A percentile compares a stretch with the other conserved stretches of the same genome.
Conservation (phyloP, 2,329 filamentous ascomycete species). For the Aureobasidium mangrovei region DNA sequence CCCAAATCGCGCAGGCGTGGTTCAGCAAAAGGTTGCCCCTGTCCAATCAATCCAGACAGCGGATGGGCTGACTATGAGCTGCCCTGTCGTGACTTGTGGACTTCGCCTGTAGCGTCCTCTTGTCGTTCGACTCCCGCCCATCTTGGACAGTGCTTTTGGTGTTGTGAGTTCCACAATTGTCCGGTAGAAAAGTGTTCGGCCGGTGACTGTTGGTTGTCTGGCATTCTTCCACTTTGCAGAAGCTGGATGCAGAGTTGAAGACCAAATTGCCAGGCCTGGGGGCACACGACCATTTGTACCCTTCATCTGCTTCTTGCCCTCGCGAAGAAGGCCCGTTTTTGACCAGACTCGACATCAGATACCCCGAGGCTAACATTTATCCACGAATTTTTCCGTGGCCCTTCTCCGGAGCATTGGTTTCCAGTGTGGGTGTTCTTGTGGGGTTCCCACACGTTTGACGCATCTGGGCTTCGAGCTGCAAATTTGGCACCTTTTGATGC, state of each 20-base stretch:
- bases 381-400: conserved; percentile 11
- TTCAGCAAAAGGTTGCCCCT: conserved; percentile 2
- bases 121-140: not conserved
- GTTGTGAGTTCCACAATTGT: conserved; percentile 2
- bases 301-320: conserved; percentile 4
- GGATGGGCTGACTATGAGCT: conserved; percentile 2
- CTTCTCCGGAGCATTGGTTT: conserved; percentile 9
- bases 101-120: not conserved
- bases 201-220: not conserved
- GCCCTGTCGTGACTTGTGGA: conserved; percentile 6
- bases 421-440: conserved; percentile 11
- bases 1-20: not conserved
- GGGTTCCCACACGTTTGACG: conserved; percentile 7
- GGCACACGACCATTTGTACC: conserved; percentile 12
- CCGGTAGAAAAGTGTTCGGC: not conserved
- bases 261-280: not conserved
- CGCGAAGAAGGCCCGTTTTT: conserved; percentile 14
- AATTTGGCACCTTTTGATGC: not conserved
- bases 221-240: not conserved
- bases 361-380: conserved; percentile 14
- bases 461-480: not conserved
- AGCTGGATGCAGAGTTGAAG: not conserved
- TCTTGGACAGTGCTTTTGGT: conserved; percentile 1
- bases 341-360: conserved; percentile 3
- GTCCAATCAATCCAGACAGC: not conserved